Percentiles rank a stretch among this genome's conserved stretches.
Evolutionary conservation across 208 protist genomes (phyloP).

Genomic region (Spongospora subterranea): DNA sequence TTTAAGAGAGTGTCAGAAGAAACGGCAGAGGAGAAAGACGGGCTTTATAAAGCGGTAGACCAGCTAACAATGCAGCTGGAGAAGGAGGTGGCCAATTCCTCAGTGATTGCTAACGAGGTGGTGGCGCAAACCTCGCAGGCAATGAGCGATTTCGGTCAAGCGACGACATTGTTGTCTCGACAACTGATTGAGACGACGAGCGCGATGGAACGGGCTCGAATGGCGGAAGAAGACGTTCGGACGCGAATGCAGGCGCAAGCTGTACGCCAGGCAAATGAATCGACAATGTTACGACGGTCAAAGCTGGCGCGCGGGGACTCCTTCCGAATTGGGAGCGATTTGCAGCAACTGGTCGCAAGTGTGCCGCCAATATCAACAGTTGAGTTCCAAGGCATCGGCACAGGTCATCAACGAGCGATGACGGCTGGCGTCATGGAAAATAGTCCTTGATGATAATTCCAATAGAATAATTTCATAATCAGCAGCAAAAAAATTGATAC

Average conservation of each 20-base stretch:
- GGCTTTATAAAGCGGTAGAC: not conserved
- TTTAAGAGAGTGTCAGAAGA: not conserved
- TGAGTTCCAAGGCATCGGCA: not conserved
- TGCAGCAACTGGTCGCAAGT: not conserved
- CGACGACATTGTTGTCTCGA: not conserved
- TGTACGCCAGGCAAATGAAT: constrained; percentile 17
- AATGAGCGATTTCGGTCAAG: not conserved
- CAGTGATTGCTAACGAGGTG: not conserved
- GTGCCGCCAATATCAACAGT: not conserved
- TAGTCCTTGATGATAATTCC: too few species aligned
- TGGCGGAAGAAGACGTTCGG: constrained; percentile 1
- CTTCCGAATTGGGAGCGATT: not conserved
- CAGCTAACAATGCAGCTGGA: not conserved
- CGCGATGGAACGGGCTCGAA: constrained; percentile 13
- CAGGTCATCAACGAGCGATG: too few species aligned
- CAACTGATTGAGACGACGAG: not conserved
- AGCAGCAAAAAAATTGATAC: too few species aligned
- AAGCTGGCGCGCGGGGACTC: not conserved
- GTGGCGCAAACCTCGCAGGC: not conserved
- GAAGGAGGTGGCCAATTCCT: not conserved
- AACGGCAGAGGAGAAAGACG: not conserved
- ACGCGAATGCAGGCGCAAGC: not conserved
- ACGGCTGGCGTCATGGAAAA: too few species aligned
- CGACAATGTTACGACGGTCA: not conserved
- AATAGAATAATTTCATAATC: too few species aligned